These are phyloP conservation scores for Aureobasidium subglaciale DNA, from an alignment of 2,329 filamentous ascomycete genomes.

Conservation along the genomic window DNA sequence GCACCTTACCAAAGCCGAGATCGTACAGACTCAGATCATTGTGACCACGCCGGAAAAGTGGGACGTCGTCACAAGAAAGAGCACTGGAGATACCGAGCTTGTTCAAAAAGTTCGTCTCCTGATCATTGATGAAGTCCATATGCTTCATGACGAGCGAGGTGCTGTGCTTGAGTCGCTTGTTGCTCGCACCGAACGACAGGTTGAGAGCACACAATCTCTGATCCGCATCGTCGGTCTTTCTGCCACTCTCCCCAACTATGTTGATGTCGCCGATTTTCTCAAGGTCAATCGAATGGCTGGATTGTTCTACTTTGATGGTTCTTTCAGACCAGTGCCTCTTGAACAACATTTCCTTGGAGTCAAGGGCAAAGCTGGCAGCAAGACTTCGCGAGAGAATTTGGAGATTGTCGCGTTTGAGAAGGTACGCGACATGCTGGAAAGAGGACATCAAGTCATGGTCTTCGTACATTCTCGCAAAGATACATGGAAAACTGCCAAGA, in stretches of 20 bases:
- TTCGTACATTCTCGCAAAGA: conserved; percentile 97
- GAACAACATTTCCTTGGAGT: conserved; percentile 97
- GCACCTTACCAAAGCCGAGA: conserved; percentile 95
- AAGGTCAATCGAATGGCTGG: conserved; percentile 91
- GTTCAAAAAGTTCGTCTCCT: conserved; percentile 94
- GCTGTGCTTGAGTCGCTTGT: conserved; percentile 94
- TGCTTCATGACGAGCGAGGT: conserved; percentile 96
- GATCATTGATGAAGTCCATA: conserved; percentile 98
- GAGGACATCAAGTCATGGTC: conserved; percentile 97
- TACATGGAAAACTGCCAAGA: conserved; percentile 79
- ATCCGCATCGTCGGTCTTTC: conserved; percentile 95
- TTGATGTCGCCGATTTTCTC: conserved; percentile 94
- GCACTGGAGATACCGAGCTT: conserved; percentile 91
- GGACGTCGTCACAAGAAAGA: conserved; percentile 97
- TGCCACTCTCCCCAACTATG: conserved; percentile 90
- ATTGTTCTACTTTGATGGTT: conserved; percentile 93
- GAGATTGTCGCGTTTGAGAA: conserved; percentile 88
- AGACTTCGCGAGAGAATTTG: conserved; percentile 78
- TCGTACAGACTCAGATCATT: conserved; percentile 93
- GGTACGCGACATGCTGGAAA: conserved; percentile 82
- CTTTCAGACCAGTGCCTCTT: conserved; percentile 89
- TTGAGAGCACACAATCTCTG: conserved; percentile 94
- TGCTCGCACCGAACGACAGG: conserved; percentile 87
- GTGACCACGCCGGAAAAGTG: conserved; percentile 99
- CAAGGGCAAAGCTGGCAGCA: conserved; percentile 79